Base-by-base conservation (phyloP, 2,329 filamentous ascomycete genomes). In the Rutstroemia sp. region DNA sequence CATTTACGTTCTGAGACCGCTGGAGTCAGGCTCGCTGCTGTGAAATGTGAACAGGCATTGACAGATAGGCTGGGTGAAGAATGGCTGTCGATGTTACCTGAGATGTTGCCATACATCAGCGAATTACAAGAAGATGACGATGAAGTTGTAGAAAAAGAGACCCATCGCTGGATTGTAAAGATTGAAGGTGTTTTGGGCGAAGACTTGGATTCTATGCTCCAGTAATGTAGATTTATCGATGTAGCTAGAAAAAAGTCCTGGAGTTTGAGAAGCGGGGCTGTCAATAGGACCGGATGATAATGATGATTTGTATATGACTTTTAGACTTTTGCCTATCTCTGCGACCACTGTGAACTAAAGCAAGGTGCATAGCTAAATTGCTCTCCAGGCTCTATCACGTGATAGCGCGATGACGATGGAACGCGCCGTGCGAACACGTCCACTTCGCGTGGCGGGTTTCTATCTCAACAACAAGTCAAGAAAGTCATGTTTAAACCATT, bases 91-190 rank as follows among this genome's bases (percentile, higher is more conserved):
- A 81, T 95, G 75, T 72, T 97, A 68, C 90, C 92, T 0, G 94
- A 99, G 79, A 97, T 96, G 87, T 74, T 99, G 70, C 92, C 95
- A 19, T 89, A 92, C 62, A 96, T 99, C 65, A 95, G 89, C 67
- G 94, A 99, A 75, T 72, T 96, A 67, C 87, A 96, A 74, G 94
- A 99, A 69, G 94, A 99, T 70, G 94, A 97, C 64, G 92, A 97
- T 68, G 94, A 97, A 74, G 79, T 80, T 27, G 92, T 99, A 23
- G 94, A 99, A 75, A 78, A 84, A 68, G 92, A 96, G 76, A 92
- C 91, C 39, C 82, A 92, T 69, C 79, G 83, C 66, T 96, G 94
- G 92, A 94, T 97, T 65, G 81, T 86, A 68, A 84, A 85, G 73
- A 95, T 99, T 68, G 92, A 97, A 73, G 85, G 82, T 48, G 87